phyloP scores from a whole-genome alignment of 345 rosid genomes.

The Fremontodendron californicum region DNA sequence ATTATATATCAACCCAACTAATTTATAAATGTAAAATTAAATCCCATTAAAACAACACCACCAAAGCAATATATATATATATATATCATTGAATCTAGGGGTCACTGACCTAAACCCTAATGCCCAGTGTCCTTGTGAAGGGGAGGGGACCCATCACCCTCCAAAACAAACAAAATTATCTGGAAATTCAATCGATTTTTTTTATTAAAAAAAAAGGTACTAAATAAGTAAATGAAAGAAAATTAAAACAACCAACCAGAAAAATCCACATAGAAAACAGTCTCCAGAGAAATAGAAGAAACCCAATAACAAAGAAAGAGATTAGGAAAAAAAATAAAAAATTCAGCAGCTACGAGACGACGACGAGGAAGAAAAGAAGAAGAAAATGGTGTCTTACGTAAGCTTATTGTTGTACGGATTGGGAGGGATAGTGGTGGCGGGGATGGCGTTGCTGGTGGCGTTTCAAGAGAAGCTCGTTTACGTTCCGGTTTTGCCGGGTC shows the following conservation, averaged over 20 bases:
- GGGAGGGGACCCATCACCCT: not conserved
- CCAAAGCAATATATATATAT: no score
- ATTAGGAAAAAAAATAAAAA: not conserved
- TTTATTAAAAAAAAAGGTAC: no score
- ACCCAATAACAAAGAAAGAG: not conserved
- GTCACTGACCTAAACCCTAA: not conserved
- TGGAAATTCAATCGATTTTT: not conserved
- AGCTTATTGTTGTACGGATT: slow-evolving; percentile 74
- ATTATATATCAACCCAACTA: not conserved
- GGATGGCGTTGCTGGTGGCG: slow-evolving; percentile 87
- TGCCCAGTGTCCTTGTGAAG: not conserved
- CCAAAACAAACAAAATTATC: not conserved
- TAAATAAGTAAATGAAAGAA: not conserved
- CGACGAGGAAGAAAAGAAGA: not conserved
- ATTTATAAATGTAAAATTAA: not conserved
- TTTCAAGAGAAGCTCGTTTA: slow-evolving; percentile 94
- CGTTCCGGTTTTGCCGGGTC: slow-evolving; percentile 93
- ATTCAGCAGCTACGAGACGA: not conserved
- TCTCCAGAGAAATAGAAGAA: no score
- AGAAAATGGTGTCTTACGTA: slow-evolving; percentile 69
- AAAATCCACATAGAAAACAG: not conserved
- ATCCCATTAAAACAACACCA: no score
- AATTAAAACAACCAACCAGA: not conserved
- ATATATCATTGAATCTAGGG: no score
- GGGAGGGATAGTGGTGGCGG: slow-evolving; percentile 83